Conservation (phyloP, 2,329 filamentous ascomycete genomes). For the Trichoderma sp. region DNA sequence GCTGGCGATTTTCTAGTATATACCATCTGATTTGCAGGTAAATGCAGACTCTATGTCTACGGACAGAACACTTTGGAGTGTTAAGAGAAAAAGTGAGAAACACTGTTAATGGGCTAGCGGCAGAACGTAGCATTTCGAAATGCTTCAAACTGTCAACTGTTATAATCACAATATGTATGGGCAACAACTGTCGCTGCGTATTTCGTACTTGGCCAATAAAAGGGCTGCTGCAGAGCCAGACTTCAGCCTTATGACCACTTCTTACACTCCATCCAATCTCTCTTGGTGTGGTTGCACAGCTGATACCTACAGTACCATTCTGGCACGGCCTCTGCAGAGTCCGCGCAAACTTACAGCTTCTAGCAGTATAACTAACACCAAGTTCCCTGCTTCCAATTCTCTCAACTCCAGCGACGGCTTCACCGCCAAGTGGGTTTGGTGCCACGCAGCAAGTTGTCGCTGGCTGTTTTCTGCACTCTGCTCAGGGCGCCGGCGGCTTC, state of each 20-base stretch:
- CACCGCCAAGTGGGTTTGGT: constrained; percentile 17
- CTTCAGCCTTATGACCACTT: neutral
- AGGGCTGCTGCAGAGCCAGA: neutral
- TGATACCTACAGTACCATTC: neutral
- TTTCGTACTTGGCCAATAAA: neutral
- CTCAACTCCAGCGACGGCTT: neutral
- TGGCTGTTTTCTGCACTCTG: neutral
- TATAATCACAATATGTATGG: too few species aligned
- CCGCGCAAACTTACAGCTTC: neutral
- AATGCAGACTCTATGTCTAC: neutral
- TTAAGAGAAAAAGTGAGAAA: neutral
- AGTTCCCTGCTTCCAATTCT: neutral
- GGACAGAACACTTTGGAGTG: neutral
- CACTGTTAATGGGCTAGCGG: neutral
- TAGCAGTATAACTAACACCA: neutral
- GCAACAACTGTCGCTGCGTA: too few species aligned
- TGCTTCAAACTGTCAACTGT: neutral
- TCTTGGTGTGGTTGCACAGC: constrained; percentile 5
- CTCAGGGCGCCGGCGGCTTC: neutral
- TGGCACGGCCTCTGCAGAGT: neutral
- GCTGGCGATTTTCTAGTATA: neutral
- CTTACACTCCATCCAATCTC: neutral
- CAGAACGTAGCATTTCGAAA: neutral
- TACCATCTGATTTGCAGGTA: neutral
- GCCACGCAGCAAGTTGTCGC: neutral